A percentile compares a stretch with the other conserved stretches of the same genome.
These are phyloP conservation scores for Blepharisma stoltei DNA, from an alignment of 73 alveolate species.

Conservation along the genomic window DNA sequence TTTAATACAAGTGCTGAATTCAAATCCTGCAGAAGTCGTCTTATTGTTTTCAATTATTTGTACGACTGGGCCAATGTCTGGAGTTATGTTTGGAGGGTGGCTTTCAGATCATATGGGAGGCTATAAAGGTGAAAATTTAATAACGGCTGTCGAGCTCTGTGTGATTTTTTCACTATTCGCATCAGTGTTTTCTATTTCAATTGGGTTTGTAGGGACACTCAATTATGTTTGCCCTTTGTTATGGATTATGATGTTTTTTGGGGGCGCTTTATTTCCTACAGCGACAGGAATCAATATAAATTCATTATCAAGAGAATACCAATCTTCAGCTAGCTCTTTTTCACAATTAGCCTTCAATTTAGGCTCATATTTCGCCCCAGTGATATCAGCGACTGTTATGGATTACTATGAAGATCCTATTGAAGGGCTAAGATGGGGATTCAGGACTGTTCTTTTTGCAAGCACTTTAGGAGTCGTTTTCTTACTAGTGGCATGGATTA, in stretches of 20 bases:
- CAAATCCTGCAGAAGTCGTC: constrained; percentile 65
- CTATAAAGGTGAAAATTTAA: constrained; percentile 80
- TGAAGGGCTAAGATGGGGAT: constrained; percentile 90
- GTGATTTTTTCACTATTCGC: constrained; percentile 76
- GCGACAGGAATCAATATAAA: constrained; percentile 88
- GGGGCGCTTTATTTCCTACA: constrained; percentile 88
- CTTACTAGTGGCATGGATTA: constrained; percentile 44
- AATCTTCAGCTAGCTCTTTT: constrained; percentile 81
- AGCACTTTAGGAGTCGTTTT: constrained; percentile 58
- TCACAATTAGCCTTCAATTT: constrained; percentile 79
- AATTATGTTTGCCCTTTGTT: constrained; percentile 64
- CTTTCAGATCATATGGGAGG: constrained; percentile 89
- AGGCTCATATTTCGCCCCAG: constrained; percentile 90
- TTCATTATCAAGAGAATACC: constrained; percentile 68
- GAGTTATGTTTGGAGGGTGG: constrained; percentile 85
- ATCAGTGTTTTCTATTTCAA: constrained; percentile 76
- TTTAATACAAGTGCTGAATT: constrained; percentile 60
- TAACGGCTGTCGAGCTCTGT: constrained; percentile 76
- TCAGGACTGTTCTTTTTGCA: constrained; percentile 79
- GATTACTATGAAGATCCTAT: constrained; percentile 76
- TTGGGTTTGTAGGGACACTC: constrained; percentile 78
- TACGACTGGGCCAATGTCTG: constrained; percentile 88
- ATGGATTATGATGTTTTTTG: constrained; percentile 86
- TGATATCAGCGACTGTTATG: constrained; percentile 85
- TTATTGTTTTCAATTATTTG: constrained; percentile 60